These are phyloP conservation scores for Botrytis squamosa DNA, from an alignment of 2,329 filamentous ascomycete genomes.

Conservation along the genomic window DNA sequence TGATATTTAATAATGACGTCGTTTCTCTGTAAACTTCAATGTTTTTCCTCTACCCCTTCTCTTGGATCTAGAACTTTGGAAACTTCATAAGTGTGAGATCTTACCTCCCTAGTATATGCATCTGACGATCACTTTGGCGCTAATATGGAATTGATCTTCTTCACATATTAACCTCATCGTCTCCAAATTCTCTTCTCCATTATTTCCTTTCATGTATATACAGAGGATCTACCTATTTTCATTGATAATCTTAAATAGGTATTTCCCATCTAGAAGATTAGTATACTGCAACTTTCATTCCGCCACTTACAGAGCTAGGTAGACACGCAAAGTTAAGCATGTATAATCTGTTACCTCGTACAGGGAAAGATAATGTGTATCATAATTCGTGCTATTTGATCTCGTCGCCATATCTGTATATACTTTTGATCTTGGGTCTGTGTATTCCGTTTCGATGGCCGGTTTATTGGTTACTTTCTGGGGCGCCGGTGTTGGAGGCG, in stretches of 20 bases:
- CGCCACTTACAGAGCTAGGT: no score
- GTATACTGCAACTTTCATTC: background rate
- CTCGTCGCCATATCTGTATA: background rate
- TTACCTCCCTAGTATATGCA: background rate
- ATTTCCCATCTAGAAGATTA: background rate
- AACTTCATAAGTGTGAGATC: background rate
- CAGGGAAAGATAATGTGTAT: background rate
- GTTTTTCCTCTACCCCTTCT: background rate
- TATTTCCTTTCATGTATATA: background rate
- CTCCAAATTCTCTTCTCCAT: background rate
- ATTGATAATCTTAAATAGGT: background rate
- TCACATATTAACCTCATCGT: background rate
- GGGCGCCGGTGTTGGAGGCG: slow-evolving; percentile 41
- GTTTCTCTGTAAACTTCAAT: background rate
- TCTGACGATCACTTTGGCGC: background rate
- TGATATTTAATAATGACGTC: background rate
- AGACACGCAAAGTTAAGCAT: background rate
- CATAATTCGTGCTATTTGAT: background rate
- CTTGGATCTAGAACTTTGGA: background rate
- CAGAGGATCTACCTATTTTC: no score
- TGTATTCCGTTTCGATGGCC: slow-evolving; percentile 30
- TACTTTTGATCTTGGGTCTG: background rate
- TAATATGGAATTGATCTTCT: background rate
- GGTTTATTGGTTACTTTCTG: slow-evolving; percentile 44
- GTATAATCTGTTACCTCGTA: no score